phyloP scores from a whole-genome alignment of 768 basidiomycete genomes.

The Boletus sensibilis region DNA sequence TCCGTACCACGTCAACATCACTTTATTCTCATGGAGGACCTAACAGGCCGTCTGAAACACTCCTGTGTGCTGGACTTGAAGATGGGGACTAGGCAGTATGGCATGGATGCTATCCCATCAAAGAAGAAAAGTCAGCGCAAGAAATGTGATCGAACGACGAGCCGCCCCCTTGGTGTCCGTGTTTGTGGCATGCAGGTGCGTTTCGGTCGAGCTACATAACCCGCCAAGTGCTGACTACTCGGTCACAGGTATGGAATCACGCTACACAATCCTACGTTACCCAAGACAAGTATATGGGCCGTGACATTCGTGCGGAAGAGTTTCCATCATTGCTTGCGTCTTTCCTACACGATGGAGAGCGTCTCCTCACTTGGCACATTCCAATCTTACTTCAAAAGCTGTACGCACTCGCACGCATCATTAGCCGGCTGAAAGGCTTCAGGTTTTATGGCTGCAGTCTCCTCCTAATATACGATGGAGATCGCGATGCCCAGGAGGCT shows the following conservation, averaged over 20 bases:
- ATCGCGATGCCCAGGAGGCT: constrained; percentile 79
- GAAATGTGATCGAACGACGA: constrained; percentile 97
- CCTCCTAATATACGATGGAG: constrained; percentile 96
- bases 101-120: constrained; percentile 84
- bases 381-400: constrained; percentile 88
- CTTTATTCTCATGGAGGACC: constrained; percentile 98
- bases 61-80: constrained; percentile 98
- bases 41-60: constrained; percentile 86
- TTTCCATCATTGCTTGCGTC: constrained; percentile 80
- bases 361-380: constrained; percentile 86
- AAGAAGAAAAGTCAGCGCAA: constrained; percentile 99
- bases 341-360: constrained; percentile 84
- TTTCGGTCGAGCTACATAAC: constrained; percentile 4
- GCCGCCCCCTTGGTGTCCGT: constrained; percentile 83
- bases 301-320: constrained; percentile 82
- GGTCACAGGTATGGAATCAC: constrained; percentile 85
- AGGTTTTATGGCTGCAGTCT: constrained; percentile 98
- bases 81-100: constrained; percentile 99
- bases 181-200: constrained; percentile 99
- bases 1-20: constrained; percentile 85
- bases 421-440: constrained; percentile 88
- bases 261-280: constrained; percentile 79
- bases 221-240: constrained; percentile 5
- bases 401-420: constrained; percentile 89
- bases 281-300: constrained; percentile 95